Base-by-base conservation (phyloP, 805 yeast species). In the Ogataea haglerorum region DNA sequence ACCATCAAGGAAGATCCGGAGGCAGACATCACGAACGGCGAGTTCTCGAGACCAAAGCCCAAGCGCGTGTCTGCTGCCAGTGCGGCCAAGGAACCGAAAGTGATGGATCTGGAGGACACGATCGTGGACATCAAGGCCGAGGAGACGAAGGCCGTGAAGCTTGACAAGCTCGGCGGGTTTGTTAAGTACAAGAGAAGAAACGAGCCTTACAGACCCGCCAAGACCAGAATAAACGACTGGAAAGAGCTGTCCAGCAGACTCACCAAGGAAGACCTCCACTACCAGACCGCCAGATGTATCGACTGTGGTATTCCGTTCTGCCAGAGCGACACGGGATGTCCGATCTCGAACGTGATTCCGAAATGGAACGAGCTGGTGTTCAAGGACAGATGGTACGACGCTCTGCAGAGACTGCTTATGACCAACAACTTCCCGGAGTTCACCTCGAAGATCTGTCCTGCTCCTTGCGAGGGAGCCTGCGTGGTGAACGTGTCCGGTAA, bases 291-390 rank as follows among this genome's bases (percentile, higher is more conserved):
- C 12, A 80, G 99, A 67, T 91, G 99, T 76, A 91, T 93, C 95
- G 98, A 91, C 68, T 91, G 99, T 74, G 99, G 99, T 73, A 95
- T 93, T 55, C 99, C 99, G 44, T 91, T 91, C 79, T 91, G 99
- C 74, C 95, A 91, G 59, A 84, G 95, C 34, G 98, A 91, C 65
- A 85, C 96, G 31, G 99, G 99, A 45, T 91, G 99, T 71, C 99
- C 99, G 39, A 85, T 91, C 52, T 89, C 97, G 39, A 91, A 91
- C 68, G 82, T 91, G 54, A 91, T 91, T 71, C 99, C 99, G 49
- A 90, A 91, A 68, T 93, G 96, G 91, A 93, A 91, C 65, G 98
- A 90, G 63, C 76, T 93, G 53, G 96, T 91, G 14, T 91, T 89
- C 78, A 78, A 89, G 65, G 91, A 88, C 65, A 80, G 91, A 61